phyloP scores from a whole-genome alignment of 208 protist species.

The Angomonas deanei region DNA sequence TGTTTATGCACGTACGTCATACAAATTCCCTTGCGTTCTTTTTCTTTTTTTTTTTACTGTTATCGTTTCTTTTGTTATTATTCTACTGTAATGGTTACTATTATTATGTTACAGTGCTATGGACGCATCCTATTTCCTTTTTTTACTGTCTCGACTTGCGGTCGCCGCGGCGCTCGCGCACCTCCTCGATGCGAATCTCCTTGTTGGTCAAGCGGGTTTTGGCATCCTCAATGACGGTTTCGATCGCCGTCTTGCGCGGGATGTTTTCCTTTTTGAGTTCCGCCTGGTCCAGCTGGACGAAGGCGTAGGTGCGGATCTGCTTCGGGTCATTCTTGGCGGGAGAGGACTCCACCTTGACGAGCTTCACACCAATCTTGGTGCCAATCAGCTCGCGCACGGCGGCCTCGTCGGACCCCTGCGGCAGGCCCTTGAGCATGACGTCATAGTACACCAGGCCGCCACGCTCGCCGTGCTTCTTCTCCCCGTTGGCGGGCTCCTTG shows the following conservation, averaged over 20 bases:
- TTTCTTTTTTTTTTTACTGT: too few species aligned
- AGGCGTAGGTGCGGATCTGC: conserved; percentile 57
- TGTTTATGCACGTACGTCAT: too few species aligned
- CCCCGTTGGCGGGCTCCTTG: not conserved
- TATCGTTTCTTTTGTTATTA: not conserved
- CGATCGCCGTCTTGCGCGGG: conserved; percentile 1
- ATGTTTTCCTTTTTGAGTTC: conserved; percentile 29
- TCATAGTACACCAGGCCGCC: conserved; percentile 58
- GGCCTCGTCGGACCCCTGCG: conserved; percentile 40
- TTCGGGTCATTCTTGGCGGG: conserved; percentile 40
- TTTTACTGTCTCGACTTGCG: not conserved
- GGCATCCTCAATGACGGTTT: conserved; percentile 1
- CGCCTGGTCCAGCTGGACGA: conserved; percentile 66
- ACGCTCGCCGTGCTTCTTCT: not conserved
- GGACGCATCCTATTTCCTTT: not conserved
- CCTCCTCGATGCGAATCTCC: conserved; percentile 51
- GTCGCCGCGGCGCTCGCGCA: conserved; percentile 26
- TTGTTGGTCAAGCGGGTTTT: conserved; percentile 8
- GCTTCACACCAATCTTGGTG: conserved; percentile 20
- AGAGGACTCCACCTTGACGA: conserved; percentile 57
- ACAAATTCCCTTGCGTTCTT: too few species aligned
- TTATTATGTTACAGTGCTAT: not conserved
- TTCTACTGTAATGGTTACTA: conserved; percentile 2
- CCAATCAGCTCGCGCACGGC: conserved; percentile 35
- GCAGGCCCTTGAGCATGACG: conserved; percentile 70